Conservation (phyloP, 1,284 basidiomycete species). For the Fomitopsis pinicola region DNA sequence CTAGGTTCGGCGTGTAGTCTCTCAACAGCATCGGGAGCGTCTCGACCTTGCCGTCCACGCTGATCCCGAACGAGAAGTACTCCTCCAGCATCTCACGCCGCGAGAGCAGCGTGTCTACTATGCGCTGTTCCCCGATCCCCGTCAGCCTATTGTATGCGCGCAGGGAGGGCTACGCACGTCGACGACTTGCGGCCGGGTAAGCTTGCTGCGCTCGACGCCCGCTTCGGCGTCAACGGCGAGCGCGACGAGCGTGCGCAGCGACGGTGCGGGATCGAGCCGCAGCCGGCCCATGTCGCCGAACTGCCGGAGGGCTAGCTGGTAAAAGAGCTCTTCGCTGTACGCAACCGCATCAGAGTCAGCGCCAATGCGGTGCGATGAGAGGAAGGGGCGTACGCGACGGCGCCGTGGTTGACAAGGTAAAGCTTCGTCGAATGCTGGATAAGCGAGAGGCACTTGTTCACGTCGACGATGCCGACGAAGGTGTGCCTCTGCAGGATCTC, state of each 20-base stretch:
- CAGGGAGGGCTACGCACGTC: constrained; percentile 45
- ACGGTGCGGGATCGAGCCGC: constrained; percentile 80
- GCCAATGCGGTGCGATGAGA: background rate
- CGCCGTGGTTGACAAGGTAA: constrained; percentile 84
- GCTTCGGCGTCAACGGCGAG: constrained; percentile 80
- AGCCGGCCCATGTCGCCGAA: constrained; percentile 82
- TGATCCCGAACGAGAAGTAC: constrained; percentile 83
- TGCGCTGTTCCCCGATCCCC: constrained; percentile 40
- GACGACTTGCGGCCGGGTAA: constrained; percentile 60
- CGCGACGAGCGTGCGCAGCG: constrained; percentile 65
- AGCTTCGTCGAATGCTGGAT: constrained; percentile 88
- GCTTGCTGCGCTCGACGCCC: constrained; percentile 40
- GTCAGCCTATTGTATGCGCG: constrained; percentile 3
- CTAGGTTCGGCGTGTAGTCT: constrained; percentile 83
- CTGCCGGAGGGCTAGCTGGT: constrained; percentile 89
- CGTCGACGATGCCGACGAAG: constrained; percentile 92
- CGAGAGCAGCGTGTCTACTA: constrained; percentile 49
- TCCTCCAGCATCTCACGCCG: constrained; percentile 87
- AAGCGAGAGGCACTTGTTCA: constrained; percentile 69
- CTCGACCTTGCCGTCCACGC: constrained; percentile 59
- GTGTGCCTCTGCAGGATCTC: constrained; percentile 86
- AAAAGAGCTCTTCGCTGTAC: constrained; percentile 88
- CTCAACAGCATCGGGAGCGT: constrained; percentile 80
- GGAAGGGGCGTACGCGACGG: constrained; percentile 62
- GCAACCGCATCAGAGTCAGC: background rate